These are phyloP conservation scores for Komagataea norvegica DNA, from an alignment of 1,139 yeast species.

Conservation along the genomic window DNA sequence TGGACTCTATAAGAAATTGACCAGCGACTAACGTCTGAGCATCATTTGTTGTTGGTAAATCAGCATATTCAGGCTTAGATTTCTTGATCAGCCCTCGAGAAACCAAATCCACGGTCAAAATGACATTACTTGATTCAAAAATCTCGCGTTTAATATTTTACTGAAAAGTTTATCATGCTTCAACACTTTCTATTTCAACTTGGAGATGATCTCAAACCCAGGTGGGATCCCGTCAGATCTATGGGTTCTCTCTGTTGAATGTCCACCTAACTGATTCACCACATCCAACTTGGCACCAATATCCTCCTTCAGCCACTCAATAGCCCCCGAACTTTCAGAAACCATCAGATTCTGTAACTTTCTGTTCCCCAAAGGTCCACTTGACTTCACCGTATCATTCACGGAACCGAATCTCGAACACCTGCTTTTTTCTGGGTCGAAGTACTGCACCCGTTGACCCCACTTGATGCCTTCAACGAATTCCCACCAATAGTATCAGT, in stretches of 20 bases:
- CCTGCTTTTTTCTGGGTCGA: constrained; percentile 49
- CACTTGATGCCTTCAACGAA: constrained; percentile 77
- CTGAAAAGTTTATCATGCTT: constrained; percentile 44
- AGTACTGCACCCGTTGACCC: constrained; percentile 74
- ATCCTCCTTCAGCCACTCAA: constrained; percentile 66
- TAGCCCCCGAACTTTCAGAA: constrained; percentile 51
- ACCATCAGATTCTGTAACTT: constrained; percentile 39
- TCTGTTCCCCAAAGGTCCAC: constrained; percentile 57
- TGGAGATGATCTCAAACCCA: constrained; percentile 72
- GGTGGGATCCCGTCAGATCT: constrained; percentile 59
- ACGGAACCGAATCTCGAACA: constrained; percentile 55
- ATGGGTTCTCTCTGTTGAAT: constrained; percentile 69
- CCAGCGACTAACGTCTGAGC: constrained; percentile 77
- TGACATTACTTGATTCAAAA: constrained; percentile 40
- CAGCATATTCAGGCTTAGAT: constrained; percentile 58
- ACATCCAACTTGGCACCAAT: constrained; percentile 59
- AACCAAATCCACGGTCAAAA: constrained; percentile 66
- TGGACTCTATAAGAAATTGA: constrained; percentile 51
- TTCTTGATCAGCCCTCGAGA: constrained; percentile 48
- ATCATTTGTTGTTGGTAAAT: constrained; percentile 71
- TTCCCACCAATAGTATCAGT: constrained; percentile 68
- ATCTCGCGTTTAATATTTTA: constrained; percentile 24
- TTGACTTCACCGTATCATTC: constrained; percentile 63
- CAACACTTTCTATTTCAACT: constrained; percentile 52
- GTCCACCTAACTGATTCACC: constrained; percentile 71